These are phyloP conservation scores for Xylaria sp. DNA, from an alignment of 2,329 filamentous ascomycete genomes.

Conservation along the genomic window DNA sequence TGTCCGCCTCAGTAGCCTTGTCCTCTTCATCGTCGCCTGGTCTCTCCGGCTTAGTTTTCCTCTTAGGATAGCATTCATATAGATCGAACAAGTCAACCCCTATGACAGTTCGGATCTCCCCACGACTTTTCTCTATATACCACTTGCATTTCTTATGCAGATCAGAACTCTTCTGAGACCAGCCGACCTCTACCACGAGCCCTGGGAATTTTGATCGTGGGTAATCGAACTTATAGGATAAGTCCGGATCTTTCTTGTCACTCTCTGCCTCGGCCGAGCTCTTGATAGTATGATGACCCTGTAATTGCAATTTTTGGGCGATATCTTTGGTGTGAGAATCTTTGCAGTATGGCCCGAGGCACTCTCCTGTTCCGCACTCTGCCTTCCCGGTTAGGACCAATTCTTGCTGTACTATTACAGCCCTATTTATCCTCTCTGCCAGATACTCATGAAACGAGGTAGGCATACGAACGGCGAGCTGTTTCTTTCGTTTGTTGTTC, in stretches of 20 bases:
- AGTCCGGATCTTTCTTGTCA: background rate
- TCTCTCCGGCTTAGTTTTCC: background rate
- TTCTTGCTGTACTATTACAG: background rate
- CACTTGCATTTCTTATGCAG: conserved; percentile 6
- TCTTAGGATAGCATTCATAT: conserved; percentile 4
- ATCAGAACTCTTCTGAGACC: background rate
- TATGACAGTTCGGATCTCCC: background rate
- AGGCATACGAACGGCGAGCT: background rate
- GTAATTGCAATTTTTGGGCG: background rate
- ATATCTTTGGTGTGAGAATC: background rate
- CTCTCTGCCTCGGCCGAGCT: background rate
- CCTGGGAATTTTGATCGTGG: background rate
- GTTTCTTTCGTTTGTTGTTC: background rate
- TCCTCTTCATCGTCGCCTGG: background rate
- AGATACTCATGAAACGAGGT: background rate
- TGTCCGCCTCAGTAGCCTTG: background rate
- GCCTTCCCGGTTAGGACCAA: too few relatives aligned
- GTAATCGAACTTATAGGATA: background rate
- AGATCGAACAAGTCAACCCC: background rate
- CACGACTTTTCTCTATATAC: conserved; percentile 13
- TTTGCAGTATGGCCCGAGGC: background rate
- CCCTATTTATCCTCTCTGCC: background rate
- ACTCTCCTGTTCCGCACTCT: background rate
- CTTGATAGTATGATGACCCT: background rate
- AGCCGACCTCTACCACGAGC: conserved; percentile 11